A percentile compares a stretch with the other conserved stretches of the same genome.
These are phyloP conservation scores for Solanum boliviense DNA, from an alignment of 257 asterid species.

Conservation along the genomic window DNA sequence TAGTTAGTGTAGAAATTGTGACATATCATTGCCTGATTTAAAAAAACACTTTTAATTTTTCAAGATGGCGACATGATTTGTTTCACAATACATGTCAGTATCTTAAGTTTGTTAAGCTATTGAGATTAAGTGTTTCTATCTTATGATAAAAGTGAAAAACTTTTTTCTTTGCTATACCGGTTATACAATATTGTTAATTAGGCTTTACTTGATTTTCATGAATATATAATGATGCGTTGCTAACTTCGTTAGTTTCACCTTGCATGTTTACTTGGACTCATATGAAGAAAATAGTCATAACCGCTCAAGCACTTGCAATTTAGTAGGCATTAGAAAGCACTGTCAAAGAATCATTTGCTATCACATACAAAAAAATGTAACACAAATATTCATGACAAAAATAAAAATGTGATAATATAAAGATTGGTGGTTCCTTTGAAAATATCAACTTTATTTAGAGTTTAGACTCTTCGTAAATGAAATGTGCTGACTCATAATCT, in stretches of 20 bases:
- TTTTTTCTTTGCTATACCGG: not conserved
- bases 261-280: too few relatives aligned
- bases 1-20: too few relatives aligned
- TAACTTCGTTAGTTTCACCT: too few relatives aligned
- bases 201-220: not conserved
- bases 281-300: not conserved
- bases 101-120: not conserved
- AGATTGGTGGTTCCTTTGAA: not conserved
- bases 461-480: not conserved
- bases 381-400: not conserved
- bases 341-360: not conserved
- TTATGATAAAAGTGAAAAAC: not conserved
- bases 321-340: not conserved
- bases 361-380: not conserved
- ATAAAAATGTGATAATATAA: not conserved
- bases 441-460: not conserved
- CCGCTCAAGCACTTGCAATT: too few relatives aligned
- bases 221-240: not conserved
- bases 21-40: not conserved
- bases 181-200: too few relatives aligned
- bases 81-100: too few relatives aligned
- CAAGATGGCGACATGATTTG: not conserved
- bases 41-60: too few relatives aligned
- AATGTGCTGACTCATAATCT: not conserved
- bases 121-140: too few relatives aligned